phyloP scores from a whole-genome alignment of 192 early-diverging fungal species.

The Coemansia sp. region DNA sequence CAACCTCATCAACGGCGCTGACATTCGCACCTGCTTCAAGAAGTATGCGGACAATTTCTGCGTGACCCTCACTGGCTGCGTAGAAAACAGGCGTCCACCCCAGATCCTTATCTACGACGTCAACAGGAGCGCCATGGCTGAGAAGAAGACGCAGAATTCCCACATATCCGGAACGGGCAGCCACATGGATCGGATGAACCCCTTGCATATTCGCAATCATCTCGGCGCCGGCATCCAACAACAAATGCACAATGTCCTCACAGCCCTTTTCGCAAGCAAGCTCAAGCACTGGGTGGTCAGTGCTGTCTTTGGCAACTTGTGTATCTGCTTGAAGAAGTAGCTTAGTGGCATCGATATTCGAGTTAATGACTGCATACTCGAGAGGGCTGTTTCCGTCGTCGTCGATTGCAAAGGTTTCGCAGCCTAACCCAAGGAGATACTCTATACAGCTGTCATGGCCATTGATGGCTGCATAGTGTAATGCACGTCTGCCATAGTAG shows the following conservation, averaged over 20 bases:
- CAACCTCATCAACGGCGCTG: conserved; percentile 78
- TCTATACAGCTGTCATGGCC: conserved; percentile 72
- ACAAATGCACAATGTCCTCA: conserved; percentile 76
- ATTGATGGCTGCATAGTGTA: conserved; percentile 95
- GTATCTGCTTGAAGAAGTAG: conserved; percentile 75
- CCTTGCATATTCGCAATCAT: conserved; percentile 77
- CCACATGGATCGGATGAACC: conserved; percentile 85
- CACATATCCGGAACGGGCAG: conserved; percentile 79
- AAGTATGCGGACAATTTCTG: conserved; percentile 75
- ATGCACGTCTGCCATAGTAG: conserved; percentile 83
- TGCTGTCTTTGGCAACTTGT: conserved; percentile 38
- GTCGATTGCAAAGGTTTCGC: conserved; percentile 64
- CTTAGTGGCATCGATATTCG: conserved; percentile 73
- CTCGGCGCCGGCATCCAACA: conserved; percentile 76
- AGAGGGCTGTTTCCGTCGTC: conserved; percentile 89
- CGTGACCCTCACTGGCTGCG: conserved; percentile 87
- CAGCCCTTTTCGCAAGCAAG: conserved; percentile 93
- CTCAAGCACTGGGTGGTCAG: conserved; percentile 70
- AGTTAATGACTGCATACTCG: conserved; percentile 83
- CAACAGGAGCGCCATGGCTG: conserved; percentile 68
- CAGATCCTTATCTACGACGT: conserved; percentile 85
- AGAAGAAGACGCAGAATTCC: conserved; percentile 74
- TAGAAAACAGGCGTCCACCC: conserved; percentile 98
- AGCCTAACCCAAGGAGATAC: conserved; percentile 57
- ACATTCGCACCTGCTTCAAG: conserved; percentile 75